Conservation (phyloP, 1,284 basidiomycete species). For the Boletus mariae region DNA sequence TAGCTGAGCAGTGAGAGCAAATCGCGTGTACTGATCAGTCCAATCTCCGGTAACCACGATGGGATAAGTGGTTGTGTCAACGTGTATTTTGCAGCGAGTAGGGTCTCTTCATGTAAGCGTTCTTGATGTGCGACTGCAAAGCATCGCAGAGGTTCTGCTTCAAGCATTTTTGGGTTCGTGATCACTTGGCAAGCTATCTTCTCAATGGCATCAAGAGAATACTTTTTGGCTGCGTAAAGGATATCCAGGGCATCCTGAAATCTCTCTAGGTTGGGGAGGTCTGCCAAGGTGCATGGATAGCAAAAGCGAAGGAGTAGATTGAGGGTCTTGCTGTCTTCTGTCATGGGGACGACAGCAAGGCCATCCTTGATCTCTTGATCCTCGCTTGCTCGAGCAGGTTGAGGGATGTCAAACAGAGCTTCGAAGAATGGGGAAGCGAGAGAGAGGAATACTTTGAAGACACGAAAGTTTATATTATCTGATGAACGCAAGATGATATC, state of each 20-base stretch:
- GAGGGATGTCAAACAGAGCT: slow-evolving; percentile 30
- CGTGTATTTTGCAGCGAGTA: slow-evolving; percentile 15
- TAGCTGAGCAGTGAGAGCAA: slow-evolving; percentile 19
- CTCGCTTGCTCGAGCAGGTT: slow-evolving; percentile 4
- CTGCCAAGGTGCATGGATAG: slow-evolving; percentile 27
- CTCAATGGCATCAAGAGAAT: slow-evolving; percentile 19
- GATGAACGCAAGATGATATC: slow-evolving; percentile 14
- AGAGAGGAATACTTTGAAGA: slow-evolving; percentile 16
- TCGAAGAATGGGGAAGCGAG: slow-evolving; percentile 17
- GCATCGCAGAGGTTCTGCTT: slow-evolving; percentile 10
- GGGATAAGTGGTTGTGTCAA: slow-evolving; percentile 17
- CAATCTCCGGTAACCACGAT: slow-evolving; percentile 15
- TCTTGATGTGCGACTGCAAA: neutral
- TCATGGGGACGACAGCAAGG: slow-evolving; percentile 21
- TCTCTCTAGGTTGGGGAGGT: slow-evolving; percentile 9
- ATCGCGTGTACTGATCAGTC: slow-evolving; percentile 14
- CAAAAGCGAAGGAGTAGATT: slow-evolving; percentile 25
- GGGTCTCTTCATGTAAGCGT: slow-evolving; percentile 6
- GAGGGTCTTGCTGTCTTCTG: slow-evolving; percentile 24
- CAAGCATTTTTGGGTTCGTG: slow-evolving; percentile 13
- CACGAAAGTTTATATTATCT: slow-evolving; percentile 4
- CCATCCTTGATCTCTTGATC: slow-evolving; percentile 9
- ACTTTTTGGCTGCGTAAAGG: neutral
- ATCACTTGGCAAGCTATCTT: slow-evolving; percentile 11
- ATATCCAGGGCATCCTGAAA: neutral